phyloP scores from a whole-genome alignment of 768 basidiomycete genomes.

The Kwoniella sp. region DNA sequence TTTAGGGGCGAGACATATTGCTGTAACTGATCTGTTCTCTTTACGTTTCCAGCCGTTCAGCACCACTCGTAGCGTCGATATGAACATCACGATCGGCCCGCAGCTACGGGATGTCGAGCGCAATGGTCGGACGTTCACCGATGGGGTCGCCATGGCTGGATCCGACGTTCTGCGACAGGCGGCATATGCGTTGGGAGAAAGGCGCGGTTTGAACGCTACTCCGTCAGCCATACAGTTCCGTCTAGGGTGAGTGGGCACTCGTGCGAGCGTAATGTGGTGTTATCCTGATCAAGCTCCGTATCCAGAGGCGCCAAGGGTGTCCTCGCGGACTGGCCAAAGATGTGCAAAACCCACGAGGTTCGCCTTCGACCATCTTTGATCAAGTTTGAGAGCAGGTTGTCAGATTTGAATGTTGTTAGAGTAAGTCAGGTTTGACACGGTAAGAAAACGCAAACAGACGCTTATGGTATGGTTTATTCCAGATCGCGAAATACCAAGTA shows the following conservation, averaged over 20 bases:
- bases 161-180: conserved; percentile 40
- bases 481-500: conserved; percentile 50
- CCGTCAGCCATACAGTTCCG: conserved; percentile 54
- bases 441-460: not conserved
- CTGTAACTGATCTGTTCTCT: not conserved
- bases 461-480: not conserved
- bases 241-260: conserved; percentile 37
- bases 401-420: conserved; percentile 50
- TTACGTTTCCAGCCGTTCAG: conserved; percentile 45
- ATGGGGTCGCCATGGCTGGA: conserved; percentile 52
- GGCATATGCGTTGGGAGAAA: conserved; percentile 43
- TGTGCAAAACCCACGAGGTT: conserved; percentile 37
- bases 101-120: conserved; percentile 37
- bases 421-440: conserved; percentile 31
- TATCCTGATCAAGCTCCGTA: no score
- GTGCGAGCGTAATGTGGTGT: no score
- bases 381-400: conserved; percentile 47
- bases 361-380: conserved; percentile 43
- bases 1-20: not conserved
- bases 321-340: conserved; percentile 41
- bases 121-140: conserved; percentile 49
- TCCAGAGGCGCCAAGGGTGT: conserved; percentile 53
- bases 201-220: conserved; percentile 33
- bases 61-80: conserved; percentile 48
- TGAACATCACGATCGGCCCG: conserved; percentile 34